Base-by-base conservation (phyloP, 2,329 filamentous ascomycete genomes). In the Talaromyces sp. region DNA sequence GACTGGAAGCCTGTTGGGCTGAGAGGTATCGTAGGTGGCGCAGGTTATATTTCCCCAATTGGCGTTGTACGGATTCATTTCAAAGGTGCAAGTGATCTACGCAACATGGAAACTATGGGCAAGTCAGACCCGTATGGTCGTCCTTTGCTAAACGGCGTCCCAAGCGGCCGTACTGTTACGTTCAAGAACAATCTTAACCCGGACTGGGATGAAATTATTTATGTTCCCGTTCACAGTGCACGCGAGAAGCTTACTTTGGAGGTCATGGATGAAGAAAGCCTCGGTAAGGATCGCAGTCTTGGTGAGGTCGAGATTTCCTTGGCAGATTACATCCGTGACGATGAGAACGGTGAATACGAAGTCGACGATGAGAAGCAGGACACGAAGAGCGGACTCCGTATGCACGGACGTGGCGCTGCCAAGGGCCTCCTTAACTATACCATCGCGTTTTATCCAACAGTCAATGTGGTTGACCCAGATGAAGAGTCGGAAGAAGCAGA, bases 91-190 rank as follows among this genome's bases (percentile, higher is more conserved):
- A 85, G 83, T 56, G 87, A 93, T 68, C 84, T 99, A 51, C 90
- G 92, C 63, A 99, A 99, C 74, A 84, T 97, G 59, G 95, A 99
- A 77, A 91, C 92, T 2, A 86, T 99, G 75, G 95, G 95, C 77
- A 98, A 98, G 77, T 98, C 95, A 0, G 96, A 99, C 75, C 92
- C 95, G 0, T 99, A 99, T 70, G 91, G 88, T 27, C 89, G 94
- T 50, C 89, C 98, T 1, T 77, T 97, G 59, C 83, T 97, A 7
- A 96, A 93, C 55, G 94, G 95, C 53, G 87, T 98, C 61, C 89
- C 95, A 72, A 96, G 94, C 75, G 92, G 86, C 9, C 87, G 93
- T 62, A 98, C 95, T 2, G 95, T 99, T 57, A 98, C 94, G 0
- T 96, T 95, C 81, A 88, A 92, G 73, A 99, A 96, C 78, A 96